Base-by-base conservation (phyloP, 306 rosid genomes). In the Ziziphus jujuba region DNA sequence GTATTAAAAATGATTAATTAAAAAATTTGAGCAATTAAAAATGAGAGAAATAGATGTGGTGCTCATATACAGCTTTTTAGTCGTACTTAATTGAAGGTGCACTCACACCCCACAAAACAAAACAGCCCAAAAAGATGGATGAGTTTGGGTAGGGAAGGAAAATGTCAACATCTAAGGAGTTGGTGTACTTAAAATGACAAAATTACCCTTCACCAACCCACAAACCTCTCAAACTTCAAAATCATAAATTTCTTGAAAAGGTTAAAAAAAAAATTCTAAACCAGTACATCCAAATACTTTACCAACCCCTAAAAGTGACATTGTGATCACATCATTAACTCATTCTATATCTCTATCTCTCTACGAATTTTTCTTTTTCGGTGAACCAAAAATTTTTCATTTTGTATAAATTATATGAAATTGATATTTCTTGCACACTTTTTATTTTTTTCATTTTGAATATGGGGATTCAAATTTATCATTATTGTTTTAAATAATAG, bases 171-270 rank as follows among this genome's bases (percentile, higher is more conserved):
- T 78, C 66, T 10, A 5, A 22, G 67, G 81, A 10, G 67, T 80
- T 50, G 80, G 74, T 44, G 23, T 10, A 13, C 31, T 16, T 2
- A 9, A 20, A 48, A 56, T 72, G 24, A 67, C 78, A 53, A 19
- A 25, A 21, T 50, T 62, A 52, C 75, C 62, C 62, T 20, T 56
- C 66, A 78, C 78, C 78, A 78, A 78, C 72, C 74, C 69, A 62
- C 45, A 66, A 53, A 9, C 11, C 44, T 6, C 52, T 6, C 52
- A 22, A 14, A 12, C 16, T 17, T 22, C 24, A 5, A 2, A 28
- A 34, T n/a, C 20, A 3, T 1, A 25, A 28, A 13, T 24, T 19
- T 40, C 12, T 40, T 9, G 12, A 10, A 40, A 40, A 40, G 1
- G 12, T 3, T 4, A 38, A 38, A 38, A 7, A 38, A 2, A 9